phyloP scores from a whole-genome alignment of 768 basidiomycete species.

The Tulasnella sp. region DNA sequence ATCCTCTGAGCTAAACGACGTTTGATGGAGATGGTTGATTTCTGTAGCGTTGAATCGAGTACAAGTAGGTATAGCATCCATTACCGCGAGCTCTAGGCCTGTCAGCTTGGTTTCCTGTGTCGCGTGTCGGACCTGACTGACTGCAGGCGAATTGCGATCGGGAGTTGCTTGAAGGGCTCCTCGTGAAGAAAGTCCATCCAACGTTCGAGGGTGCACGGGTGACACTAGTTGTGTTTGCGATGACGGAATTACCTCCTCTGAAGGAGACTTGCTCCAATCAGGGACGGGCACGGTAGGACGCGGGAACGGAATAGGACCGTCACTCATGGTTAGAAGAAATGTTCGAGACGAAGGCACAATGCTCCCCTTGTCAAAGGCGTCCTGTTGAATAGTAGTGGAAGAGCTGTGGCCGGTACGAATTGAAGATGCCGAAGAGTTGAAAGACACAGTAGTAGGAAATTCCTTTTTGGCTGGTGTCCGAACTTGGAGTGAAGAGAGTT shows the following conservation, averaged over 20 bases:
- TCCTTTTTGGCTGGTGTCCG: neutral
- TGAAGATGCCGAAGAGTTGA: neutral
- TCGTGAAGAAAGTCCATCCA: neutral
- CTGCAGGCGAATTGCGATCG: neutral
- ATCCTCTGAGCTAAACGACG: neutral
- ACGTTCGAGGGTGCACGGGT: neutral
- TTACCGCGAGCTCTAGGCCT: neutral
- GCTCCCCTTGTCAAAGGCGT: neutral
- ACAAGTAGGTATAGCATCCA: neutral
- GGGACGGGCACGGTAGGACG: neutral
- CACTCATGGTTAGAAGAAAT: neutral
- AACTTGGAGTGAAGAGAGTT: neutral
- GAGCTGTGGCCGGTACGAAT: neutral
- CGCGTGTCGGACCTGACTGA: neutral
- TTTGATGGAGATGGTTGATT: neutral
- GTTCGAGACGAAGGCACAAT: neutral
- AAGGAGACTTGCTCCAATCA: neutral
- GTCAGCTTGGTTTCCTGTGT: neutral
- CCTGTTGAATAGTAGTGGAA: neutral
- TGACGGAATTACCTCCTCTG: conserved; percentile 18
- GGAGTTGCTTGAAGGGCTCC: neutral
- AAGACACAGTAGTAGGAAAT: neutral
- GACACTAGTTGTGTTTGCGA: conserved; percentile 21
- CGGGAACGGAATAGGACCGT: neutral
- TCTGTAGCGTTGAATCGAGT: neutral